Conservation (phyloP, 306 rosid species). For the Psophocarpus tetragonolobus region DNA sequence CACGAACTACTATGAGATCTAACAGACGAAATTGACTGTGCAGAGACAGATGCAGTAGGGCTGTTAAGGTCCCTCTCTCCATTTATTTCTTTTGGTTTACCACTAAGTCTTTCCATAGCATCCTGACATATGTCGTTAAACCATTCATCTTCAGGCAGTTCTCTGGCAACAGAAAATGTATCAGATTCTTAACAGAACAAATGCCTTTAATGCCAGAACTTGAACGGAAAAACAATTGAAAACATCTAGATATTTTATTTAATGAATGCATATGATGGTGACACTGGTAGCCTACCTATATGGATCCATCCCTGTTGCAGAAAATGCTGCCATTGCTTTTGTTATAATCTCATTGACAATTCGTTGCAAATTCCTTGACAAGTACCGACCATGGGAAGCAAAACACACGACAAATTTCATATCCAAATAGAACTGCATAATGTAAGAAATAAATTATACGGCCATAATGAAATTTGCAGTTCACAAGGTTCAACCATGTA, state of each 20-base stretch:
- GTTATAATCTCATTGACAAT: constrained; percentile 87
- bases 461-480: background rate
- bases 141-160: constrained; percentile 94
- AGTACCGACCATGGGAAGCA: constrained; percentile 91
- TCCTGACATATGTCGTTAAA: constrained; percentile 85
- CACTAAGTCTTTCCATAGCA: constrained; percentile 82
- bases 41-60: constrained; percentile 96
- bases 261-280: background rate
- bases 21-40: constrained; percentile 92
- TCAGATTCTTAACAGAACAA: constrained; percentile 7
- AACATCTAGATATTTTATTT: background rate
- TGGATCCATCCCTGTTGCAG: constrained; percentile 95
- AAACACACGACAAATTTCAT: constrained; percentile 97
- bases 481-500: constrained; percentile 7
- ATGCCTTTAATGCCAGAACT: background rate
- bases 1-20: constrained; percentile 90
- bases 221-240: background rate
- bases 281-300: constrained; percentile 53
- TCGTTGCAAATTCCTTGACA: constrained; percentile 83
- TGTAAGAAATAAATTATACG: constrained; percentile 15
- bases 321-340: constrained; percentile 83
- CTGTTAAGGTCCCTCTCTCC: constrained; percentile 87
- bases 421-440: constrained; percentile 93
- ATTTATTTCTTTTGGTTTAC: constrained; percentile 77
- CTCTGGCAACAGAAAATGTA: constrained; percentile 48